Percentiles rank a stretch among this genome's conserved stretches.
phyloP scores from a whole-genome alignment of 805 yeast genomes.

The Lipomyces mesembrius region DNA sequence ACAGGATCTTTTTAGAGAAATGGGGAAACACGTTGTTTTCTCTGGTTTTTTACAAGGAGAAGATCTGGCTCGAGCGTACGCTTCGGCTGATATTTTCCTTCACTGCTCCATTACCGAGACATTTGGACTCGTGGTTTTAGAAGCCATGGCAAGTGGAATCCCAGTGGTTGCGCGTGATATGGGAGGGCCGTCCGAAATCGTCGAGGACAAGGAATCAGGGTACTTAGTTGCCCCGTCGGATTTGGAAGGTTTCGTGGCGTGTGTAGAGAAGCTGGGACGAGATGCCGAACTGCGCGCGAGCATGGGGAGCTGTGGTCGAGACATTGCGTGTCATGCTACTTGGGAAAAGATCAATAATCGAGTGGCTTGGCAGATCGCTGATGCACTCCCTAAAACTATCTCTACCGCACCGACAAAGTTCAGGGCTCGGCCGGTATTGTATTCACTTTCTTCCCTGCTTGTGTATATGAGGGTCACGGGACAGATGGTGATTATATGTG shows the following conservation, averaged over 20 bases:
- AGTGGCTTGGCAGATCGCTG: constrained; percentile 7
- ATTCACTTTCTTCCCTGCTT: neutral
- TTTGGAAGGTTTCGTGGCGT: constrained; percentile 1
- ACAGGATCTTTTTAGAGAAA: constrained; percentile 1
- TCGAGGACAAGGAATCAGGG: constrained; percentile 2
- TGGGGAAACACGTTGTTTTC: neutral
- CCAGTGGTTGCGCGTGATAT: constrained; percentile 9
- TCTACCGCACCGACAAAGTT: neutral
- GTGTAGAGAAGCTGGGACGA: constrained; percentile 5
- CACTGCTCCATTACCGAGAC: constrained; percentile 10
- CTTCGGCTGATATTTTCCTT: constrained; percentile 1
- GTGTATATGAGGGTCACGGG: neutral
- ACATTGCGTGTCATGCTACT: constrained; percentile 7
- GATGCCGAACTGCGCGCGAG: neutral
- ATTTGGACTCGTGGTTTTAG: constrained; percentile 8
- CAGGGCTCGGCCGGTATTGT: neutral
- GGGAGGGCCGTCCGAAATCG: constrained; percentile 9
- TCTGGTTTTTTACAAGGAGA: constrained; percentile 3
- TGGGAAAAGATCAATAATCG: constrained; percentile 8
- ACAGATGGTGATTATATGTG: constrained; percentile 3
- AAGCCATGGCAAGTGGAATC: constrained; percentile 9
- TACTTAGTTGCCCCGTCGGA: constrained; percentile 3
- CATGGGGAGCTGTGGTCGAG: constrained; percentile 1
- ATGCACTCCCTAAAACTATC: neutral
- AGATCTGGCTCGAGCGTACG: constrained; percentile 9